phyloP scores from a whole-genome alignment of 306 rosid species.

The Lathyrus oleraceus region DNA sequence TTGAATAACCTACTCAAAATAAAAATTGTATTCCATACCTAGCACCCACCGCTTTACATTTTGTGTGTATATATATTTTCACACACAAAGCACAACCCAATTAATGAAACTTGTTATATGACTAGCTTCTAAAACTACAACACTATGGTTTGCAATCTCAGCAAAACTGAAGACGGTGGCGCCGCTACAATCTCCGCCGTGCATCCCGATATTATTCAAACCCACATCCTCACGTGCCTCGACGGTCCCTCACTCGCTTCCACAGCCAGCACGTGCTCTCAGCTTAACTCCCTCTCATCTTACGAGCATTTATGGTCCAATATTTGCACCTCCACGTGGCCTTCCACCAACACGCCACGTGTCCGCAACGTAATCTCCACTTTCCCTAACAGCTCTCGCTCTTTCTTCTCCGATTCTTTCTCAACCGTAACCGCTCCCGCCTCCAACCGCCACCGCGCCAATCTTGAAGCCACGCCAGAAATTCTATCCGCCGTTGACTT shows the following conservation, averaged over 20 bases:
- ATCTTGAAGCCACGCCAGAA: slow-evolving; percentile 23
- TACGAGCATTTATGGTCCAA: slow-evolving; percentile 56
- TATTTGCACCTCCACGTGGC: slow-evolving; percentile 75
- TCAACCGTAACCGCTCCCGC: slow-evolving; percentile 19
- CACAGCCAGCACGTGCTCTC: slow-evolving; percentile 58
- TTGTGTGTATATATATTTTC: background rate
- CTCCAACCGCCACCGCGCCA: background rate
- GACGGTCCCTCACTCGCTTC: slow-evolving; percentile 80
- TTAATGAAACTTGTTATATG: too few species aligned
- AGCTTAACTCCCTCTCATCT: slow-evolving; percentile 52
- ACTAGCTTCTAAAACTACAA: background rate
- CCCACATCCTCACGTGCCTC: slow-evolving; percentile 73
- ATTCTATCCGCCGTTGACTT: slow-evolving; percentile 76
- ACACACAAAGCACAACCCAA: background rate
- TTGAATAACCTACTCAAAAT: too few species aligned
- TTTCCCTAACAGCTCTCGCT: slow-evolving; percentile 54
- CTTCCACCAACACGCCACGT: slow-evolving; percentile 59
- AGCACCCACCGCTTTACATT: background rate
- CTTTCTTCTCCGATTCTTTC: slow-evolving; percentile 71
- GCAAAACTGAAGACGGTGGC: background rate
- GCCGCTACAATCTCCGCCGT: slow-evolving; percentile 51
- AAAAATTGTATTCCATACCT: too few species aligned
- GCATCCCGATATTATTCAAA: slow-evolving; percentile 57
- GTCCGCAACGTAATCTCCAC: slow-evolving; percentile 51
- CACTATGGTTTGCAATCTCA: slow-evolving; percentile 24